These are phyloP conservation scores for Apocynum venetum DNA, from an alignment of 257 asterid species.

Conservation along the genomic window DNA sequence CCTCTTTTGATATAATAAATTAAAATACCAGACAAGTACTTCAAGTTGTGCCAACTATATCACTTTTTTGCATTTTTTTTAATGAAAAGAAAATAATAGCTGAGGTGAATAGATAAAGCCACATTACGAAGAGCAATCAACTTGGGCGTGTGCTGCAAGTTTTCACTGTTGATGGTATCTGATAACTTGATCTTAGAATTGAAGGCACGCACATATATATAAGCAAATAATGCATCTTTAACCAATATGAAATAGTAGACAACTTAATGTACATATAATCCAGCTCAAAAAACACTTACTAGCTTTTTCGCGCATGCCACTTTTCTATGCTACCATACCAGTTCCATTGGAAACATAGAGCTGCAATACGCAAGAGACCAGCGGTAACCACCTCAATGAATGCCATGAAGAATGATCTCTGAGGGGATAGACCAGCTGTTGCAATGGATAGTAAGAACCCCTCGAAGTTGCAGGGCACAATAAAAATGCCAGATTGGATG, in stretches of 20 bases:
- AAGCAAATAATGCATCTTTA: too few species aligned
- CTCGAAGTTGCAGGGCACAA: conserved; percentile 80
- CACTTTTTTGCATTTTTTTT: not conserved
- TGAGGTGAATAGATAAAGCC: not conserved
- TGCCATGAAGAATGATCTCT: conserved; percentile 77
- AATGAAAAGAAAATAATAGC: not conserved
- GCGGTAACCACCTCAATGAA: conserved; percentile 67
- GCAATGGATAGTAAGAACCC: conserved; percentile 67
- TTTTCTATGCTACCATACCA: conserved; percentile 75
- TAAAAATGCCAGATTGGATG: conserved; percentile 58
- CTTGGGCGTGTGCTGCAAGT: not conserved
- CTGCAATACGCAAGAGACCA: conserved; percentile 59
- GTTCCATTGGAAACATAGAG: conserved; percentile 77
- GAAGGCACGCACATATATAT: not conserved
- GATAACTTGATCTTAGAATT: not conserved
- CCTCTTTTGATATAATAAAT: not conserved
- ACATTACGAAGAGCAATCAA: not conserved
- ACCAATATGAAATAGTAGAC: not conserved
- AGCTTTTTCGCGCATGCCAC: conserved; percentile 47
- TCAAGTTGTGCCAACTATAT: not conserved
- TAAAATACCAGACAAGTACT: not conserved
- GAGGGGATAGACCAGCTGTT: conserved; percentile 88
- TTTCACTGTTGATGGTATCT: not conserved
- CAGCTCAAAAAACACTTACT: conserved; percentile 11
- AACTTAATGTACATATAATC: not conserved